Conservation (phyloP, 179 eudicot genomes). For the Patellifolia procumbens region DNA sequence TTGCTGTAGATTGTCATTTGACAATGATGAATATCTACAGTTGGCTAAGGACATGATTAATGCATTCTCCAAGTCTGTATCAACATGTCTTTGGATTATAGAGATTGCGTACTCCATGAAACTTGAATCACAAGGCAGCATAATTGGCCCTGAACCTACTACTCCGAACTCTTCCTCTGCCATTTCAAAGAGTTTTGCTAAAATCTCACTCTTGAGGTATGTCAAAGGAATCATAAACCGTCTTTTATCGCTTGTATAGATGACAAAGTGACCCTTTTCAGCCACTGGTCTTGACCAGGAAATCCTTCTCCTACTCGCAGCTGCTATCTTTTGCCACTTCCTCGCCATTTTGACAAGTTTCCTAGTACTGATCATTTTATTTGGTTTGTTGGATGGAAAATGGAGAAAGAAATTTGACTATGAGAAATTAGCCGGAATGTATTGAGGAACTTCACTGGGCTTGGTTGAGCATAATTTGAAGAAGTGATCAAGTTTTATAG, state of each 20-base stretch:
- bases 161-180: constrained; percentile 27
- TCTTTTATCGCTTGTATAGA: constrained; percentile 6
- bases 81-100: not conserved
- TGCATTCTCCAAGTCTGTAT: constrained; percentile 12
- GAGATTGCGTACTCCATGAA: constrained; percentile 17
- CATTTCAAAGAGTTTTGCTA: constrained; percentile 13
- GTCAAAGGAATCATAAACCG: constrained; percentile 12
- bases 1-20: not conserved
- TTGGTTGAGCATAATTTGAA: not conserved
- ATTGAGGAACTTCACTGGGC: not conserved
- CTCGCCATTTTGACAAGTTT: constrained; percentile 11
- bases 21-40: not conserved
- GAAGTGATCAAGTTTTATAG: not conserved
- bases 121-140: constrained; percentile 21
- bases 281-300: not conserved
- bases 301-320: not conserved
- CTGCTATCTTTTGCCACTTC: constrained; percentile 8
- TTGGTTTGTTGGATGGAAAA: not conserved
- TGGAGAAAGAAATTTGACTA: not conserved
- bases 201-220: not conserved
- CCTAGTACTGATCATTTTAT: constrained; percentile 13
- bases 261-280: constrained; percentile 6
- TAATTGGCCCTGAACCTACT: constrained; percentile 17
- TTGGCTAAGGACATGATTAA: not conserved
- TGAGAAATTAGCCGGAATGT: not conserved